These are phyloP conservation scores for Naganishia friedmannii DNA, from an alignment of 768 basidiomycete genomes.

Conservation along the genomic window DNA sequence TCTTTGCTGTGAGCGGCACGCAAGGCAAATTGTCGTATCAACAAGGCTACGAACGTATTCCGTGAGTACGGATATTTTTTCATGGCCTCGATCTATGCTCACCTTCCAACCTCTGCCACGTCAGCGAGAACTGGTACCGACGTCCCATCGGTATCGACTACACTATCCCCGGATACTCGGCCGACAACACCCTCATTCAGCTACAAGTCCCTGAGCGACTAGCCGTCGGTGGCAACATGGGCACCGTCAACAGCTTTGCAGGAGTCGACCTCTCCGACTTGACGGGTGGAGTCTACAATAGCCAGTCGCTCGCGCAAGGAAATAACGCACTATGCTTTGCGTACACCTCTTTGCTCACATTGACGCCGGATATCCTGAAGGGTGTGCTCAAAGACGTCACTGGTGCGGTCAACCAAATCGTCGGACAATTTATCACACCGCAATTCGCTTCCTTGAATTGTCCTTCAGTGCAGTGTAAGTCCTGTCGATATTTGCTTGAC, in stretches of 20 bases:
- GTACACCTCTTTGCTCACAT: constrained; percentile 14
- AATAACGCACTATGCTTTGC: constrained; percentile 27
- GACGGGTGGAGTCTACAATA: constrained; percentile 29
- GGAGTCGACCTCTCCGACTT: constrained; percentile 21
- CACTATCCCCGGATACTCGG: constrained; percentile 20
- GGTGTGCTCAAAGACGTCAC: constrained; percentile 18
- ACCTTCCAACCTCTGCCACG: neutral
- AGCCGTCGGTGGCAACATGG: constrained; percentile 26
- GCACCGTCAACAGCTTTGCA: constrained; percentile 23
- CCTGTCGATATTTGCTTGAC: neutral
- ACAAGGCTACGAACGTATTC: constrained; percentile 23
- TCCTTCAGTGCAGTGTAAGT: constrained; percentile 20
- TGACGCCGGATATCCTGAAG: constrained; percentile 23
- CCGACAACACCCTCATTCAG: constrained; percentile 5
- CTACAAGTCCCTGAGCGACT: constrained; percentile 24
- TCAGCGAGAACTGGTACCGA: constrained; percentile 27
- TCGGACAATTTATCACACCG: constrained; percentile 3
- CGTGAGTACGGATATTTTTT: neutral
- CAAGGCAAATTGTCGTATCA: constrained; percentile 5
- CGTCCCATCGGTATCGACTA: constrained; percentile 29
- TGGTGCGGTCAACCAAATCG: constrained; percentile 7
- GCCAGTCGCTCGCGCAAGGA: constrained; percentile 11
- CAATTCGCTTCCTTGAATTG: constrained; percentile 24
- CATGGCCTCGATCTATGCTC: neutral
- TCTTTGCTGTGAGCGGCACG: constrained; percentile 25